Evolutionary conservation across 2,329 filamentous ascomycete genomes (phyloP).

Genomic region (Aspergillus tamarii): DNA sequence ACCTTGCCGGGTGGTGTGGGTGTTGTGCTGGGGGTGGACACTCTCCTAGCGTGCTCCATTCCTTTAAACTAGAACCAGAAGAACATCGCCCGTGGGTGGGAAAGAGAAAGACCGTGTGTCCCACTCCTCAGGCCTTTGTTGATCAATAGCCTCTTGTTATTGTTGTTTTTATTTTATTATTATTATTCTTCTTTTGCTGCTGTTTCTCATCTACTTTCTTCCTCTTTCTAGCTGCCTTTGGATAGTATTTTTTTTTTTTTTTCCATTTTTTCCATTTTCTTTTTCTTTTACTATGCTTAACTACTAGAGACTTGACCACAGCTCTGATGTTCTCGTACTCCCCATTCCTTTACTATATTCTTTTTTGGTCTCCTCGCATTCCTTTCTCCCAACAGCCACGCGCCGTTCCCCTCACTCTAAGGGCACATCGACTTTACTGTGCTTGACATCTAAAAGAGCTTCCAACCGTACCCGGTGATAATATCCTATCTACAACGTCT

Average conservation of each 20-base stretch:
- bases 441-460: slow-evolving; percentile 6
- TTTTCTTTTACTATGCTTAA: slow-evolving; percentile 1
- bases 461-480: slow-evolving; percentile 4
- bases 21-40: slow-evolving; percentile 14
- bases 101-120: slow-evolving; percentile 19
- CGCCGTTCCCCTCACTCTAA: slow-evolving; percentile 18
- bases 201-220: slow-evolving; percentile 15
- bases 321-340: slow-evolving; percentile 9
- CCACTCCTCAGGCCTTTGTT: slow-evolving; percentile 23
- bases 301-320: not conserved
- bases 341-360: slow-evolving; percentile 20
- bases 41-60: slow-evolving; percentile 28
- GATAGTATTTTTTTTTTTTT: not conserved
- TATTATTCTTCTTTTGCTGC: slow-evolving; percentile 20
- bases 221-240: slow-evolving; percentile 6
- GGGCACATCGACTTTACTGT: slow-evolving; percentile 13
- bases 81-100: slow-evolving; percentile 18
- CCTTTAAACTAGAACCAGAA: slow-evolving; percentile 23
- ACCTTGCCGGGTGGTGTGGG: slow-evolving; percentile 3
- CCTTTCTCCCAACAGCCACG: slow-evolving; percentile 15
- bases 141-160: slow-evolving; percentile 21
- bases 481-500: slow-evolving; percentile 7
- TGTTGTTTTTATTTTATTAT: slow-evolving; percentile 21
- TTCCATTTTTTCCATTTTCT: no score
- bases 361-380: slow-evolving; percentile 8